phyloP scores from a whole-genome alignment of 2,329 filamentous ascomycete species.

The Colletotrichum sidae region DNA sequence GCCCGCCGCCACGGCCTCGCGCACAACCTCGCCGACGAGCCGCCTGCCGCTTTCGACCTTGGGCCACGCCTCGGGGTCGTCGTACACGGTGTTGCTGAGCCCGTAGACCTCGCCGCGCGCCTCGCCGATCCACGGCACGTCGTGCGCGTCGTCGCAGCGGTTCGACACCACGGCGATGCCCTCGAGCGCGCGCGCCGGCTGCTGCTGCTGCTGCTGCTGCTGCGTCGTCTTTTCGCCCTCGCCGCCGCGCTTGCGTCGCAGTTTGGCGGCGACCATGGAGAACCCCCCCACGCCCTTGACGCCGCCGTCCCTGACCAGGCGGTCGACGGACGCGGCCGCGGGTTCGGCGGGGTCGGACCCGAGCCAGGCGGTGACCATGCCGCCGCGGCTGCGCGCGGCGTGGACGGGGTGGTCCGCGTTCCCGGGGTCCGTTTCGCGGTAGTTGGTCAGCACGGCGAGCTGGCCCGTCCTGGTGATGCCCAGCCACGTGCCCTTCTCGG shows the following conservation, averaged over 20 bases:
- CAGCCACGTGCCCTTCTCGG: conserved; percentile 74
- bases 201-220: background rate
- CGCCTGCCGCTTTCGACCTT: conserved; percentile 67
- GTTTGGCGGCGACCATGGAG: conserved; percentile 73
- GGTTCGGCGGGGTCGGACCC: conserved; percentile 60
- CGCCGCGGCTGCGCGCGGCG: conserved; percentile 69
- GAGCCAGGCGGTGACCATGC: conserved; percentile 74
- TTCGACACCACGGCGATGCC: conserved; percentile 73
- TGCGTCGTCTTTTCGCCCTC: background rate
- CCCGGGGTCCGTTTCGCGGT: conserved; percentile 64
- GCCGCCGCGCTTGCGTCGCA: conserved; percentile 50
- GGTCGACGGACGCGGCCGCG: conserved; percentile 62
- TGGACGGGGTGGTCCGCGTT: conserved; percentile 64
- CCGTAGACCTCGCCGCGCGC: conserved; percentile 65
- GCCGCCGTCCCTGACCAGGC: conserved; percentile 63
- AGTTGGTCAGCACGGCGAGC: conserved; percentile 75
- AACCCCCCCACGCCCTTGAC: conserved; percentile 74
- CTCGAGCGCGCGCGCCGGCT: conserved; percentile 47
- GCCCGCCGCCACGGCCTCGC: conserved; percentile 50
- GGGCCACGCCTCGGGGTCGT: conserved; percentile 66
- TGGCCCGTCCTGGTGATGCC: conserved; percentile 70
- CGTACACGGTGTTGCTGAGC: conserved; percentile 72
- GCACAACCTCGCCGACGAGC: conserved; percentile 57
- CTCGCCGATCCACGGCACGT: conserved; percentile 70
- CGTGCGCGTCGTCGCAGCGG: conserved; percentile 61